Base-by-base conservation (phyloP, 352 stramenopile species). In the Blastocystis sp. region DNA sequence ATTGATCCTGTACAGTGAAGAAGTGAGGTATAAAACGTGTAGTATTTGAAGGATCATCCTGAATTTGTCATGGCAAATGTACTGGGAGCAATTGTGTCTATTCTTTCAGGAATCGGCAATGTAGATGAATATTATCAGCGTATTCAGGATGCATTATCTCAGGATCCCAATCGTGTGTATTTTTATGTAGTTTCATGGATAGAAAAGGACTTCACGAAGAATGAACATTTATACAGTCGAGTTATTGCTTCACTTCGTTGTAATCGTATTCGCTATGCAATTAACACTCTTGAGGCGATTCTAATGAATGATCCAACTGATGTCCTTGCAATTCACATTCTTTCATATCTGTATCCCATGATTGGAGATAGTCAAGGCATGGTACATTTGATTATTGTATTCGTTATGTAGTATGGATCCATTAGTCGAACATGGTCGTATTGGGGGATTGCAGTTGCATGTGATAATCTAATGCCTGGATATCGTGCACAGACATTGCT, bases 41-140 rank as follows among this genome's bases (percentile, higher is more conserved):
- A 78, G 66, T 58, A 58, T 29, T 78, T 78, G n/a, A 37, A 57
- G 16, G 29, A 57, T 11, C 35, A 78, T 39, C 66, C 66, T 29
- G 66, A 78, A 14, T 78, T 57, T 58, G 42, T 78, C 21, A 78
- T 78, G 66, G 66, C 32, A 46, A 78, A 78, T 27, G 43, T 78
- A 19, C 6, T 78, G 9, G 42, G 66, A n/a, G 37, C 39, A 12
- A 11, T 78, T 9, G 35, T 51, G 5, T 27, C 39, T n/a, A 24
- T 57, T 59, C 21, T 78, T 3, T 58, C 66, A 1, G 66, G 66
- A 39, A 32, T 78, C 12, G 66, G 66, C 12, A 51, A 78, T 78
- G 37, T 39, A 1, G 5, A 39, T 0, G 66, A 37, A n/a, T 78
- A 78, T 29, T 21, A 59, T n/a, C 19, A 78, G 9, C 37, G 66